Evolutionary conservation across 2,329 filamentous ascomycete genomes (phyloP).

Genomic region (Nakataea oryzae): DNA sequence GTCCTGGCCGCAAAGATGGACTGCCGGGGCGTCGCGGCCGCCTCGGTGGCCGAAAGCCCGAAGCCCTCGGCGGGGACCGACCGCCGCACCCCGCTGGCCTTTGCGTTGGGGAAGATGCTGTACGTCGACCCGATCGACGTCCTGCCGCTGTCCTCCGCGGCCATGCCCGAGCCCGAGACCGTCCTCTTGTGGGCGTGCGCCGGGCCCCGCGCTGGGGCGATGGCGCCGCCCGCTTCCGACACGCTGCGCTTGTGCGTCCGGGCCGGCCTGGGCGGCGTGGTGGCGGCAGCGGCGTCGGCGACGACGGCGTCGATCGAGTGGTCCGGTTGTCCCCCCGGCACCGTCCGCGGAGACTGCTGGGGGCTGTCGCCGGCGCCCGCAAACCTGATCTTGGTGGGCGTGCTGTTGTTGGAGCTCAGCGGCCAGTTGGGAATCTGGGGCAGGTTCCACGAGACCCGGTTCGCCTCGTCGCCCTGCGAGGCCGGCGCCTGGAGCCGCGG

Average conservation of each 20-base stretch:
- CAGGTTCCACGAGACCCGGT: background rate
- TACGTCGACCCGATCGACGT: background rate
- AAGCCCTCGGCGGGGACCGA: background rate
- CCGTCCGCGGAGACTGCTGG: background rate
- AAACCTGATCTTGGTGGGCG: background rate
- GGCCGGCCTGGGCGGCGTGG: background rate
- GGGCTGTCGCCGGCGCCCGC: background rate
- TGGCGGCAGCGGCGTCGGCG: background rate
- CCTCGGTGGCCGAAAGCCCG: too few relatives aligned
- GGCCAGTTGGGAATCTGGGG: background rate
- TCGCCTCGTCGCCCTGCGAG: background rate
- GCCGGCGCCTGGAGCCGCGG: background rate
- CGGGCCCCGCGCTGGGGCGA: too few relatives aligned
- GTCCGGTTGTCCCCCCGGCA: too few relatives aligned
- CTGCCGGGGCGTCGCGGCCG: background rate
- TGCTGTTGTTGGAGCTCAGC: background rate
- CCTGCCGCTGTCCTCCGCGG: background rate
- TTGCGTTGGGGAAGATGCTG: background rate
- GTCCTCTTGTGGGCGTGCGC: background rate
- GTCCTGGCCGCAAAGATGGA: background rate
- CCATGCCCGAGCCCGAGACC: background rate
- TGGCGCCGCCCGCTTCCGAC: background rate
- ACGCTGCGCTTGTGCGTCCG: background rate
- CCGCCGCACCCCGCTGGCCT: background rate
- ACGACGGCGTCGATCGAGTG: background rate